Conservation (phyloP, 2,329 filamentous ascomycete genomes). For the Aotearoamyces nothofagi region DNA sequence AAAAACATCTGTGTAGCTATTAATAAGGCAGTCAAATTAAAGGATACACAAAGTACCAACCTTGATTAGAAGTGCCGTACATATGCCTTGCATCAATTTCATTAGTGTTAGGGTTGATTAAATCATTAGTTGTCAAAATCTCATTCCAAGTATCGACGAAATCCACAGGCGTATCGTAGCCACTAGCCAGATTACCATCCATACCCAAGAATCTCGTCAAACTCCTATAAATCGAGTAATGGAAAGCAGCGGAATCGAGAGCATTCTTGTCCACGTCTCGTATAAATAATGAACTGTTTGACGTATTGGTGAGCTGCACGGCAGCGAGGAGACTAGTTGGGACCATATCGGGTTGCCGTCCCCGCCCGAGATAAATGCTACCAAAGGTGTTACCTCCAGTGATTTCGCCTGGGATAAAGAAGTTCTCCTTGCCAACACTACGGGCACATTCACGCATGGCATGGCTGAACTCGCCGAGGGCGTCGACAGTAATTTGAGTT, state of each 20-base stretch:
- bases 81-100: constrained; percentile 47
- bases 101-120: constrained; percentile 42
- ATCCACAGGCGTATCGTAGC: constrained; percentile 31
- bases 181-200: constrained; percentile 28
- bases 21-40: constrained; percentile 45
- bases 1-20: constrained; percentile 47
- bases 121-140: constrained; percentile 40
- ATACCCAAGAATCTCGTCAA: constrained; percentile 42
- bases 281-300: constrained; percentile 15
- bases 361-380: constrained; percentile 43
- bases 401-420: constrained; percentile 48
- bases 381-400: constrained; percentile 45
- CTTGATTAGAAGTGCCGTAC: constrained; percentile 44
- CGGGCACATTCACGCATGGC: constrained; percentile 41
- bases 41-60: constrained; percentile 1
- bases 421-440: constrained; percentile 42
- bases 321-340: constrained; percentile 5
- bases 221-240: constrained; percentile 46
- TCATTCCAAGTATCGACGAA: constrained; percentile 36
- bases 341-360: constrained; percentile 36
- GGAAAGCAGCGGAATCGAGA: constrained; percentile 43
- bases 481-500: constrained; percentile 45
- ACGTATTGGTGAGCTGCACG: constrained; percentile 3
- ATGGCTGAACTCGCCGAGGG: constrained; percentile 39
- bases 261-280: constrained; percentile 34